These are phyloP conservation scores for Brassica rapa DNA, from an alignment of 345 rosid genomes.

Conservation along the genomic window DNA sequence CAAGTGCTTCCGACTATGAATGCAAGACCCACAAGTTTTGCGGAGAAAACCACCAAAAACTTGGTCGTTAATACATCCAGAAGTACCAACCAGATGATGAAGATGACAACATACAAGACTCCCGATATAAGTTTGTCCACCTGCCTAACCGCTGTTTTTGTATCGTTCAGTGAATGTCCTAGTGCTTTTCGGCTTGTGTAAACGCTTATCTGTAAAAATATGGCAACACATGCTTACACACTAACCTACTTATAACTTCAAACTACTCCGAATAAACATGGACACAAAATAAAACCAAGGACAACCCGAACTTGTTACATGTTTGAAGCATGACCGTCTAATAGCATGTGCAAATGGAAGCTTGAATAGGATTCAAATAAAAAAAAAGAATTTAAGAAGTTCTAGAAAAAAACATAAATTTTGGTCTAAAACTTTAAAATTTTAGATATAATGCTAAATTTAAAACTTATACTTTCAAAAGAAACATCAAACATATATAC, in stretches of 20 bases:
- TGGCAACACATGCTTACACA: neutral
- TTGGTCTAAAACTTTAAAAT: too few species aligned
- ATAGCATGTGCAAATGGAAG: too few species aligned
- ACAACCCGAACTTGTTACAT: too few species aligned
- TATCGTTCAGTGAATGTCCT: neutral
- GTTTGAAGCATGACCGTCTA: too few species aligned
- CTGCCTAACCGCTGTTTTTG: constrained; percentile 2
- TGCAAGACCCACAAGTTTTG: neutral
- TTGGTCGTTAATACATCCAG: neutral
- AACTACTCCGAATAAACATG: neutral
- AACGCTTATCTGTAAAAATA: neutral
- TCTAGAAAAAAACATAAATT: too few species aligned
- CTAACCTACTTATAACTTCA: neutral
- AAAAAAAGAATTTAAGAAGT: too few species aligned
- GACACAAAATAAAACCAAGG: neutral
- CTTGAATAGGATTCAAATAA: too few species aligned
- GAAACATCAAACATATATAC: too few species aligned
- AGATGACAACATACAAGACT: neutral
- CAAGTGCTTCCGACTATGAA: neutral
- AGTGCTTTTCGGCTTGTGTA: neutral
- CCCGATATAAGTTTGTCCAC: neutral
- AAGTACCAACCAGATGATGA: neutral
- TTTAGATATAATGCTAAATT: too few species aligned
- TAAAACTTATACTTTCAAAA: too few species aligned
- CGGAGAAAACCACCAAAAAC: neutral